Conservation (phyloP, 2,329 filamentous ascomycete genomes). For the Colletotrichum caudatum region DNA sequence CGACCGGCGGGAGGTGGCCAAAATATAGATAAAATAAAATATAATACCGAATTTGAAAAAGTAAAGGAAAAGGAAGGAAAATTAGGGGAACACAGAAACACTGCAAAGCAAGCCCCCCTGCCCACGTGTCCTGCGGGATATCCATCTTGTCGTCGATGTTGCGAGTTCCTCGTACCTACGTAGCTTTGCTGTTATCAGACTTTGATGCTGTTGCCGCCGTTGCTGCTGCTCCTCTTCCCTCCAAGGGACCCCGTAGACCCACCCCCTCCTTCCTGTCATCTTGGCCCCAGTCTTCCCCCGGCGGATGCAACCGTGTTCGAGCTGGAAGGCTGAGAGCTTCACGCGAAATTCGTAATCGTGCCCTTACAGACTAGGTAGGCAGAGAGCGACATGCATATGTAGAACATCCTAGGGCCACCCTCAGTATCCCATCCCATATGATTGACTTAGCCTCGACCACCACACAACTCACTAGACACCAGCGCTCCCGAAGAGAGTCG, state of each 20-base stretch:
- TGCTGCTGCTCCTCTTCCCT: neutral
- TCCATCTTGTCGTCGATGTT: neutral
- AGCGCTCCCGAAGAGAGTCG: constrained; percentile 9
- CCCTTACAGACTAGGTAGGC: neutral
- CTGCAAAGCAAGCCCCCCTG: constrained; percentile 1
- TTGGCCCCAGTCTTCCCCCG: constrained; percentile 21
- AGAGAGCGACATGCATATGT: neutral
- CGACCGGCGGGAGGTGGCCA: neutral
- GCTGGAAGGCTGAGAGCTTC: constrained; percentile 5
- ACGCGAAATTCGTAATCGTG: neutral
- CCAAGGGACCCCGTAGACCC: constrained; percentile 30
- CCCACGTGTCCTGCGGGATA: constrained; percentile 10
- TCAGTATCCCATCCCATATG: neutral
- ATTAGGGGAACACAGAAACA: neutral
- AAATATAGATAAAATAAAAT: neutral
- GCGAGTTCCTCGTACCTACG: neutral
- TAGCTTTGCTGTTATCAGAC: neutral
- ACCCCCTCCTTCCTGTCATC: constrained; percentile 35
- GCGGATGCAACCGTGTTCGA: constrained; percentile 22
- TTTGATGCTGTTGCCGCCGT: neutral
- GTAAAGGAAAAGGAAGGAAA: neutral
- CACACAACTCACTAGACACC: neutral
- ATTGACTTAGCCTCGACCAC: constrained; percentile 12
- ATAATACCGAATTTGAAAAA: neutral
- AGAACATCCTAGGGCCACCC: neutral